A percentile compares a stretch with the other conserved stretches of the same genome.
Evolutionary conservation across 257 asterid genomes (phyloP).

Genomic region (Salvia hispanica): DNA sequence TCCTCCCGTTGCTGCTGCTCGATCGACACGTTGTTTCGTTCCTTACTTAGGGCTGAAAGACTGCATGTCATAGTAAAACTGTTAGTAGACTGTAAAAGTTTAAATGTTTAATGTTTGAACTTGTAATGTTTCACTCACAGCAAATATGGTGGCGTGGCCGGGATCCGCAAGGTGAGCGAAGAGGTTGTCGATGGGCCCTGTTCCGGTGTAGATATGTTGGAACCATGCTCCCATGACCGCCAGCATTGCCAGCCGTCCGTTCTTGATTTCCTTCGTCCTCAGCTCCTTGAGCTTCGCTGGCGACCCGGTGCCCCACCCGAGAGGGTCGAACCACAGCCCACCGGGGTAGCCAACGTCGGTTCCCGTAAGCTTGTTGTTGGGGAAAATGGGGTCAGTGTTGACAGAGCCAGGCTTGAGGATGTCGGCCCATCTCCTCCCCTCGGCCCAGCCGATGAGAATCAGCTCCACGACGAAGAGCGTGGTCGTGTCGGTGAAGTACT

Average conservation of each 20-base stretch:
- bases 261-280: conserved; percentile 95
- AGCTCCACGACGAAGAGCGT: conserved; percentile 80
- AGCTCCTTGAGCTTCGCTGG: conserved; percentile 76
- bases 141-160: conserved; percentile 87
- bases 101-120: not conserved
- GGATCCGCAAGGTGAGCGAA: conserved; percentile 98
- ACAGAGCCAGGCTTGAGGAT: conserved; percentile 89
- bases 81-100: not conserved
- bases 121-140: conserved; percentile 59
- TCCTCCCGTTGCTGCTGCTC: conserved; percentile 35
- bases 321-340: conserved; percentile 96
- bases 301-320: conserved; percentile 91
- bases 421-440: conserved; percentile 99
- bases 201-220: conserved; percentile 95
- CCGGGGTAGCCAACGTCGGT: conserved; percentile 97
- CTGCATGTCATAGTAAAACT: conserved; percentile 42
- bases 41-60: conserved; percentile 79
- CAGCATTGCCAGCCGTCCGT: conserved; percentile 91
- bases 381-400: conserved; percentile 96
- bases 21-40: conserved; percentile 36
- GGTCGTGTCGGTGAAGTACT: conserved; percentile 93
- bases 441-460: conserved; percentile 97
- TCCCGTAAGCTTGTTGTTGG: conserved; percentile 98
- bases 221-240: conserved; percentile 99
- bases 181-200: conserved; percentile 95